phyloP scores from a whole-genome alignment of 2,329 filamentous ascomycete species.

The Claviceps cyperi region DNA sequence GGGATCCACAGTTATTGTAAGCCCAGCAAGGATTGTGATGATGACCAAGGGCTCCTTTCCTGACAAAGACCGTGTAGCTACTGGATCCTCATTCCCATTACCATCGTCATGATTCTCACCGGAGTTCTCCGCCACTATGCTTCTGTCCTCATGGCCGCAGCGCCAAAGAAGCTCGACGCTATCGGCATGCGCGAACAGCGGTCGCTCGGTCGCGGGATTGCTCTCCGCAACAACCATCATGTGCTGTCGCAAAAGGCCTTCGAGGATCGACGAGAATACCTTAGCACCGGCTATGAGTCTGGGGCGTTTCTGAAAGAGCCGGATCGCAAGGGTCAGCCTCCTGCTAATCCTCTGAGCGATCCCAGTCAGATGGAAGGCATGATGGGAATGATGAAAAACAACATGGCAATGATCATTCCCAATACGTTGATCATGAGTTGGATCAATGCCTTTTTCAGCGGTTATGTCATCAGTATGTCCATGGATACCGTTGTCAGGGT shows the following conservation, averaged over 20 bases:
- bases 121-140: constrained; percentile 94
- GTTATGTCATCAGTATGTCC: constrained; percentile 81
- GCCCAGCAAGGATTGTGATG: constrained; percentile 17
- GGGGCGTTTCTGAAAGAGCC: constrained; percentile 85
- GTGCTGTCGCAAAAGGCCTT: constrained; percentile 69
- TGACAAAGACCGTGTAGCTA: constrained; percentile 45
- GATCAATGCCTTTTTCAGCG: constrained; percentile 98
- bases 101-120: constrained; percentile 93
- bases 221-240: constrained; percentile 69
- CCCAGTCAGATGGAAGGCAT: constrained; percentile 97
- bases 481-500: not conserved
- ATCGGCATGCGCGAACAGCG: constrained; percentile 74
- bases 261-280: constrained; percentile 61
- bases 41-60: not conserved
- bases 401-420: constrained; percentile 99
- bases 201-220: constrained; percentile 68
- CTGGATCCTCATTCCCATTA: constrained; percentile 97
- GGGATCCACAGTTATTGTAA: constrained; percentile 97
- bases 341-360: constrained; percentile 88
- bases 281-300: constrained; percentile 69
- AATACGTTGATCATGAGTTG: constrained; percentile 99
- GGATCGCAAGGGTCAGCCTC: constrained; percentile 69
- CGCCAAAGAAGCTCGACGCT: constrained; percentile 69
- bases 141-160: constrained; percentile 71
- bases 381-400: constrained; percentile 99